These are phyloP conservation scores for Phlebiopsis gigantea DNA, from an alignment of 768 basidiomycete genomes.

Conservation along the genomic window DNA sequence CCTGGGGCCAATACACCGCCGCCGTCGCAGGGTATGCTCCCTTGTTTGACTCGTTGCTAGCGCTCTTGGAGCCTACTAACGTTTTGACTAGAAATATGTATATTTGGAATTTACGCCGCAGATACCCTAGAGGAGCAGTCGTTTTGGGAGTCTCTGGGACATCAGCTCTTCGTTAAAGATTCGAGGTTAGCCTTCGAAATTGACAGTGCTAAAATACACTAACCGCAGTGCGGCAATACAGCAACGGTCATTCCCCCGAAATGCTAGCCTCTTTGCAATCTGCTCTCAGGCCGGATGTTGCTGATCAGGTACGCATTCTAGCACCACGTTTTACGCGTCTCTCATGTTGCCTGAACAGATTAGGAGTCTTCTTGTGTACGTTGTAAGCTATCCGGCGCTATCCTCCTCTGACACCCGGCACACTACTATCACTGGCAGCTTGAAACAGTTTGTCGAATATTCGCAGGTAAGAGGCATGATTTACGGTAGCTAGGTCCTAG, in stretches of 20 bases:
- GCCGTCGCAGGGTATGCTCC: neutral
- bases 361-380: neutral
- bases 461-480: neutral
- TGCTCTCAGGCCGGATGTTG: too few relatives aligned
- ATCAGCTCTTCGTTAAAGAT: neutral
- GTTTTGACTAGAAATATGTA: neutral
- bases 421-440: neutral
- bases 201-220: neutral
- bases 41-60: neutral
- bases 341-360: neutral
- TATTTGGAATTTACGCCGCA: neutral
- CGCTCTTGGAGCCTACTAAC: neutral
- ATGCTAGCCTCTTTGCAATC: too few relatives aligned
- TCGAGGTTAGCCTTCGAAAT: neutral
- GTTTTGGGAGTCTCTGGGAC: neutral
- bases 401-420: neutral
- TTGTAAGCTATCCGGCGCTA: neutral
- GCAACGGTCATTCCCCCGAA: neutral
- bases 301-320: neutral
- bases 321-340: neutral
- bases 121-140: neutral
- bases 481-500: too few relatives aligned
- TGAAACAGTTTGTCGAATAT: slow-evolving; percentile 1
- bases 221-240: too few relatives aligned
- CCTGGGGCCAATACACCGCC: neutral